These are phyloP conservation scores for Ichthyophthirius multifiliis DNA, from an alignment of 169 alveolate species.

Conservation along the genomic window DNA sequence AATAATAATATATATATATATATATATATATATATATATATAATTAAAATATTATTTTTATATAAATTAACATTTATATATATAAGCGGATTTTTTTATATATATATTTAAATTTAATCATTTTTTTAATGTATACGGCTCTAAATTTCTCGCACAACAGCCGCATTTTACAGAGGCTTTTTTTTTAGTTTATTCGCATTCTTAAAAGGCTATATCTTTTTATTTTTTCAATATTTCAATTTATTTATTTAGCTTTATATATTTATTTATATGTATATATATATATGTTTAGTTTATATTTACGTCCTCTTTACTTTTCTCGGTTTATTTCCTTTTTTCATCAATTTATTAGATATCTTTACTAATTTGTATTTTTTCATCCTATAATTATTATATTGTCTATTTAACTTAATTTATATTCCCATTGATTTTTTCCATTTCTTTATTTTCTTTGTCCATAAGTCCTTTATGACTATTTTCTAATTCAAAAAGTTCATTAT, in stretches of 20 bases:
- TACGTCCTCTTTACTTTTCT: not conserved
- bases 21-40: no score
- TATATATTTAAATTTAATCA: no score
- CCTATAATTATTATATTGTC: not conserved
- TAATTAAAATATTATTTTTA: no score
- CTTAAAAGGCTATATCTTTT: not conserved
- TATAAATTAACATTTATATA: no score
- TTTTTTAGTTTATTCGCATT: not conserved
- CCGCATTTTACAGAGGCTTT: not conserved
- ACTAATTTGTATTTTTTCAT: not conserved
- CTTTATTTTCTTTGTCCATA: not conserved
- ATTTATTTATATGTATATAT: not conserved
- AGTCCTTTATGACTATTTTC: not conserved
- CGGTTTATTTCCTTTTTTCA: not conserved
- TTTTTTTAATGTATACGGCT: no score
- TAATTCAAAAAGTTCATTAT: not conserved
- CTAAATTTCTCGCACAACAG: no score
- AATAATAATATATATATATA: no score
- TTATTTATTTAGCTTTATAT: not conserved
- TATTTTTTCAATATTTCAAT: not conserved
- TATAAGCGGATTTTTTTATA: no score
- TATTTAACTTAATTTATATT: no score
- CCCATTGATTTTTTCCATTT: not conserved
- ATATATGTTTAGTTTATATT: not conserved
- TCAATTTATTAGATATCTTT: not conserved